Conservation (phyloP, 768 basidiomycete species). For the Tylopilus intermedius region DNA sequence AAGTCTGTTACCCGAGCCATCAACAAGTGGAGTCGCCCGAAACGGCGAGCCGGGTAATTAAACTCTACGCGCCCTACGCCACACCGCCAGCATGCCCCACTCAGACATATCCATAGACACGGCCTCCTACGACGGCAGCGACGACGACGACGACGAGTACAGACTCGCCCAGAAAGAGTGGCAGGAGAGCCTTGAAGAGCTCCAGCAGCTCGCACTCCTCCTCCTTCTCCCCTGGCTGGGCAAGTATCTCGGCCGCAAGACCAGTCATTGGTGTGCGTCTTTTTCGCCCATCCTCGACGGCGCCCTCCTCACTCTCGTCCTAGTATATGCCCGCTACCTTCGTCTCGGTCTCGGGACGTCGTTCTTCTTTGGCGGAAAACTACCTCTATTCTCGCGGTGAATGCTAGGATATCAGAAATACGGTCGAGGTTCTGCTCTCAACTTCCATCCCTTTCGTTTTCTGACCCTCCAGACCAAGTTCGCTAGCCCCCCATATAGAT, state of each 20-base stretch:
- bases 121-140: slow-evolving; percentile 52
- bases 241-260: slow-evolving; percentile 82
- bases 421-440: slow-evolving; percentile 23
- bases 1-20: background rate
- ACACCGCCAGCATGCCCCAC: slow-evolving; percentile 56
- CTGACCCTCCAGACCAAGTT: slow-evolving; percentile 49
- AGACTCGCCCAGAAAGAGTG: slow-evolving; percentile 83
- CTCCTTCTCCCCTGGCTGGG: slow-evolving; percentile 83
- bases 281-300: background rate
- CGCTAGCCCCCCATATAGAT: slow-evolving; percentile 41
- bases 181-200: slow-evolving; percentile 84
- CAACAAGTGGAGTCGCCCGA: slow-evolving; percentile 17
- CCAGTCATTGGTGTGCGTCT: slow-evolving; percentile 78
- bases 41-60: background rate
- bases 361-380: slow-evolving; percentile 52
- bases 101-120: slow-evolving; percentile 62
- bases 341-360: slow-evolving; percentile 56
- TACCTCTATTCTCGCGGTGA: slow-evolving; percentile 20
- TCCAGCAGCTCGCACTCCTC: slow-evolving; percentile 74
- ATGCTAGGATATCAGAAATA: slow-evolving; percentile 20
- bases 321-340: slow-evolving; percentile 70
- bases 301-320: slow-evolving; percentile 9
- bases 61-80: slow-evolving; percentile 20
- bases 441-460: slow-evolving; percentile 33
- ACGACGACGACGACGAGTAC: slow-evolving; percentile 54